A percentile compares a stretch with the other conserved stretches of the same genome.
These are phyloP conservation scores for Coprinellus micaceus DNA, from an alignment of 768 basidiomycete genomes.

Conservation along the genomic window DNA sequence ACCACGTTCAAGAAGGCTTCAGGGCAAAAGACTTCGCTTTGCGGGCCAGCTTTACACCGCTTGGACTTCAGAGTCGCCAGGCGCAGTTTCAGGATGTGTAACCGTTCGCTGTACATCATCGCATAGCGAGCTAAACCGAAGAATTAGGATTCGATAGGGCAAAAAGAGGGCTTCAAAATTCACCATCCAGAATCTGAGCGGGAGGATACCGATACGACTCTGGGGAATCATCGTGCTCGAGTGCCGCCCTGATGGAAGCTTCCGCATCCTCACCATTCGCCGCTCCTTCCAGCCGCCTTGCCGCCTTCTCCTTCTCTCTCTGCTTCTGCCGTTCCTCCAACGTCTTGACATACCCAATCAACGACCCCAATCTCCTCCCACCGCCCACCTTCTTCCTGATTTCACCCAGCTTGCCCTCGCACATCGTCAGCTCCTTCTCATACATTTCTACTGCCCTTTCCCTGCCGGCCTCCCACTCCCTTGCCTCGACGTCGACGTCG, in stretches of 20 bases:
- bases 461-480: conserved; percentile 90
- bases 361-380: conserved; percentile 64
- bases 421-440: conserved; percentile 79
- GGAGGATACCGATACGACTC: conserved; percentile 91
- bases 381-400: conserved; percentile 90
- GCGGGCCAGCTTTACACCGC: conserved; percentile 83
- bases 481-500: conserved; percentile 89
- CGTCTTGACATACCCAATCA: conserved; percentile 78
- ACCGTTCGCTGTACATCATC: conserved; percentile 78
- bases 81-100: conserved; percentile 81
- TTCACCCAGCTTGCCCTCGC: conserved; percentile 82
- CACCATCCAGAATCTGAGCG: conserved; percentile 89
- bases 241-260: conserved; percentile 11
- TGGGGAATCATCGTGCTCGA: conserved; percentile 36
- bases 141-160: not conserved
- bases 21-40: conserved; percentile 87
- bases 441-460: conserved; percentile 72
- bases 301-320: conserved; percentile 46
- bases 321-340: conserved; percentile 69
- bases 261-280: conserved; percentile 29
- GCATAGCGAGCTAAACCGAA: conserved; percentile 78
- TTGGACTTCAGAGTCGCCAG: conserved; percentile 83
- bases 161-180: conserved; percentile 20
- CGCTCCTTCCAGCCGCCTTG: conserved; percentile 38
- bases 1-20: conserved; percentile 97